These are phyloP conservation scores for Dalbergia cochinchinensis DNA, from an alignment of 306 rosid genomes.

Conservation along the genomic window DNA sequence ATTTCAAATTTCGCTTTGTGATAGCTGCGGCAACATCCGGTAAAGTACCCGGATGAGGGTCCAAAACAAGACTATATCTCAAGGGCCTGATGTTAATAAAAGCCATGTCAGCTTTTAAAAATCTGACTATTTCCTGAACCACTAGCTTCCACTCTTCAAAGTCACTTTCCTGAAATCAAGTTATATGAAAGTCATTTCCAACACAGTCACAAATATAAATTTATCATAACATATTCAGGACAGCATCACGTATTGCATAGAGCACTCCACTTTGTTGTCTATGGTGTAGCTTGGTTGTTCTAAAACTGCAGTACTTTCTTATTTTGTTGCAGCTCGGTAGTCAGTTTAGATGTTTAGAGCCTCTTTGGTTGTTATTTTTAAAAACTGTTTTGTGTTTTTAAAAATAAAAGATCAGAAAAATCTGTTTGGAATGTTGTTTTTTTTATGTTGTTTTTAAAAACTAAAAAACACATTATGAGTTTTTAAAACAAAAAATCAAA, in stretches of 20 bases:
- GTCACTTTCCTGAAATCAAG: constrained; percentile 79
- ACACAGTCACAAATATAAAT: constrained; percentile 43
- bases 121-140: constrained; percentile 85
- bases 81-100: constrained; percentile 90
- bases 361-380: too few relatives aligned
- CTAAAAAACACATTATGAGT: too few relatives aligned
- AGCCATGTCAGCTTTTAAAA: constrained; percentile 79
- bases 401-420: not conserved
- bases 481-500: too few relatives aligned
- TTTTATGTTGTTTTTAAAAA: too few relatives aligned
- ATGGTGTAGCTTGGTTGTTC: constrained; percentile 9
- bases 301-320: too few relatives aligned
- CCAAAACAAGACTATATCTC: constrained; percentile 84
- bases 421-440: too few relatives aligned
- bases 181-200: constrained; percentile 49
- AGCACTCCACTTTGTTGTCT: constrained; percentile 32
- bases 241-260: constrained; percentile 21
- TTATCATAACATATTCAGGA: constrained; percentile 34
- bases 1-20: constrained; percentile 66
- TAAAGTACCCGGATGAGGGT: constrained; percentile 78
- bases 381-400: too few relatives aligned
- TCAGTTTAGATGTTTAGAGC: constrained; percentile 24
- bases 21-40: constrained; percentile 58
- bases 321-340: not conserved
- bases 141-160: constrained; percentile 96